phyloP scores from a whole-genome alignment of 768 basidiomycete species.

The Lactifluus subvellereus region DNA sequence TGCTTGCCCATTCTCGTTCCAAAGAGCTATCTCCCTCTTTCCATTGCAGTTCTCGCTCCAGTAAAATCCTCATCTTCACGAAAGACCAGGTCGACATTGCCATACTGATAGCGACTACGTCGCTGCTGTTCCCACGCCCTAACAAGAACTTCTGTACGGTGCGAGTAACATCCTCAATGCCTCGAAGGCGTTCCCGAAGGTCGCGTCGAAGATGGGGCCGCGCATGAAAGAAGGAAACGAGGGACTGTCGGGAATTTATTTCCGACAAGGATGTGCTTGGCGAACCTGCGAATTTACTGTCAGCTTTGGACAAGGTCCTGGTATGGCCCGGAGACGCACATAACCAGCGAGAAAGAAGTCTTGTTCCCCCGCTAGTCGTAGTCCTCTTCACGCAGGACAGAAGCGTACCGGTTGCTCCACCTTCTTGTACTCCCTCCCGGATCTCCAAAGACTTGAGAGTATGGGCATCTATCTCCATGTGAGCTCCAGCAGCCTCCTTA shows the following conservation, averaged over 20 bases:
- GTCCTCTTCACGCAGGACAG: slow-evolving; percentile 73
- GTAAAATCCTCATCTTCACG: slow-evolving; percentile 45
- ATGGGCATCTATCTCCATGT: slow-evolving; percentile 89
- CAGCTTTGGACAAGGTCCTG: neutral
- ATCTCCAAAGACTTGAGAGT: slow-evolving; percentile 89
- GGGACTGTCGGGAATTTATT: slow-evolving; percentile 67
- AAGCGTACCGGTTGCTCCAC: slow-evolving; percentile 67
- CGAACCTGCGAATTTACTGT: slow-evolving; percentile 48
- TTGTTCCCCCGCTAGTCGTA: slow-evolving; percentile 67
- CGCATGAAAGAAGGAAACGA: slow-evolving; percentile 64
- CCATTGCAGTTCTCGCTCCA: slow-evolving; percentile 53
- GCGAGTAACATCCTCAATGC: slow-evolving; percentile 65
- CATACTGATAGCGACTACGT: slow-evolving; percentile 57
- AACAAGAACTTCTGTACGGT: slow-evolving; percentile 73
- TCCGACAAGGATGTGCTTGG: slow-evolving; percentile 72
- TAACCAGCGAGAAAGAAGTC: slow-evolving; percentile 69
- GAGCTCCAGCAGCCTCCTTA: slow-evolving; percentile 45
- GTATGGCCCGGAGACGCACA: slow-evolving; percentile 42
- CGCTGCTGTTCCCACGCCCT: slow-evolving; percentile 57
- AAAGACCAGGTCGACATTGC: slow-evolving; percentile 56
- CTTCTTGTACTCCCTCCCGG: slow-evolving; percentile 66
- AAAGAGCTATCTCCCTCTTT: slow-evolving; percentile 26
- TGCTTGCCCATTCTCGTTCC: slow-evolving; percentile 47
- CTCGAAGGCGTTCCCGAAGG: slow-evolving; percentile 46
- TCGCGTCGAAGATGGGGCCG: slow-evolving; percentile 62